Percentiles rank a stretch among this genome's conserved stretches.
phyloP scores from a whole-genome alignment of 345 rosid genomes.

The Euphorbia lathyris region DNA sequence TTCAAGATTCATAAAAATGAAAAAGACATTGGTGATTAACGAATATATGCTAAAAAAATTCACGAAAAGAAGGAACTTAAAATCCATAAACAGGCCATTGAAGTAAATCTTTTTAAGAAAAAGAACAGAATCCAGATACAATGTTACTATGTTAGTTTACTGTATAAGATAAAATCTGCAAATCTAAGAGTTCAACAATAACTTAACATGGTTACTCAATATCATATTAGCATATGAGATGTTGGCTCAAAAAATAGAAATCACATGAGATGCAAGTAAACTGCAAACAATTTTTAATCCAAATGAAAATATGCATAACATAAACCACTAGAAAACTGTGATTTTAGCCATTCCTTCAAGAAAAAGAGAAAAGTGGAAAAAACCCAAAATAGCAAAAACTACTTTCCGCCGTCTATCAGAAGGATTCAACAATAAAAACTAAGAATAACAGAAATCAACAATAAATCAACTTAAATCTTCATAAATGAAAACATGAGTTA shows the following conservation, averaged over 20 bases:
- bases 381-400: background rate
- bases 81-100: too few species aligned
- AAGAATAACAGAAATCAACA: conserved; percentile 1
- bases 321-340: background rate
- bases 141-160: background rate
- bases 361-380: too few species aligned
- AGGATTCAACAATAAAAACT: background rate
- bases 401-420: background rate
- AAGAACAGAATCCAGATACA: background rate
- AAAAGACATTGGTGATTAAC: background rate
- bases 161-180: background rate
- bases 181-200: background rate
- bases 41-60: background rate
- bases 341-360: background rate
- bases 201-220: background rate
- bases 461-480: conserved; percentile 3
- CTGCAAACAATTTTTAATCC: background rate
- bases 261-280: background rate
- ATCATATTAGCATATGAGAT: background rate
- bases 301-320: background rate
- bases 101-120: background rate
- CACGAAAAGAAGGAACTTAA: background rate
- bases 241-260: background rate
- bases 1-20: background rate
- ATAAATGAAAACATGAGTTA: conserved; percentile 7